Evolutionary conservation across 176 grass and related monocot genomes (phyloP).

Genomic region (Tillandsia leiboldiana): DNA sequence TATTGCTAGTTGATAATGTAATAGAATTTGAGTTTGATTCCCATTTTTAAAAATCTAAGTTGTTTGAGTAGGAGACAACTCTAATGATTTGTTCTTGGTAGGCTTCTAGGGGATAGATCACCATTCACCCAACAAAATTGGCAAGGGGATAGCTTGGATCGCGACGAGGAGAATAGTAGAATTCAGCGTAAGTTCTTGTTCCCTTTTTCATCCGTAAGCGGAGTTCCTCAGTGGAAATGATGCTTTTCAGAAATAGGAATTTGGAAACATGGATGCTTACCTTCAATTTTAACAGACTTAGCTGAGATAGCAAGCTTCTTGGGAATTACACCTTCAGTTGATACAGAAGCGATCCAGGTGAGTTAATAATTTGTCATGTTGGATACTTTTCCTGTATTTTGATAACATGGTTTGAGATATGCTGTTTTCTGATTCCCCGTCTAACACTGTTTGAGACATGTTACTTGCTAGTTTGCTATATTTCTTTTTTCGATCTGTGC

Average conservation of each 20-base stretch:
- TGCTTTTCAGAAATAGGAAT: background rate
- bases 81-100: conserved; percentile 18
- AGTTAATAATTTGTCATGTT: background rate
- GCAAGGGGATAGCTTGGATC: conserved; percentile 87
- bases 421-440: background rate
- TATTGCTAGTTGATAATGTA: background rate
- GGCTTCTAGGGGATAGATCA: conserved; percentile 89
- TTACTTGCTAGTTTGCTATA: background rate
- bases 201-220: background rate
- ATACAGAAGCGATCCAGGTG: conserved; percentile 88
- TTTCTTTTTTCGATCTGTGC: too few species aligned
- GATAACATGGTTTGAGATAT: background rate
- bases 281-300: conserved; percentile 48
- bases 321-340: conserved; percentile 72
- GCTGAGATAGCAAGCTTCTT: conserved; percentile 94
- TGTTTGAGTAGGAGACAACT: background rate
- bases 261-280: background rate
- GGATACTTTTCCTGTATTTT: background rate
- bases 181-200: conserved; percentile 59
- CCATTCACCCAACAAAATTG: conserved; percentile 95
- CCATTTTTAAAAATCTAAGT: background rate
- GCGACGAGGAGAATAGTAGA: conserved; percentile 95
- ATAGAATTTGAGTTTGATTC: background rate
- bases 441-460: background rate
- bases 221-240: too few species aligned